Percentiles rank a stretch among this genome's conserved stretches.
Conservation (phyloP, 2,329 filamentous ascomycete species). For the Fonsecaea erecta region DNA sequence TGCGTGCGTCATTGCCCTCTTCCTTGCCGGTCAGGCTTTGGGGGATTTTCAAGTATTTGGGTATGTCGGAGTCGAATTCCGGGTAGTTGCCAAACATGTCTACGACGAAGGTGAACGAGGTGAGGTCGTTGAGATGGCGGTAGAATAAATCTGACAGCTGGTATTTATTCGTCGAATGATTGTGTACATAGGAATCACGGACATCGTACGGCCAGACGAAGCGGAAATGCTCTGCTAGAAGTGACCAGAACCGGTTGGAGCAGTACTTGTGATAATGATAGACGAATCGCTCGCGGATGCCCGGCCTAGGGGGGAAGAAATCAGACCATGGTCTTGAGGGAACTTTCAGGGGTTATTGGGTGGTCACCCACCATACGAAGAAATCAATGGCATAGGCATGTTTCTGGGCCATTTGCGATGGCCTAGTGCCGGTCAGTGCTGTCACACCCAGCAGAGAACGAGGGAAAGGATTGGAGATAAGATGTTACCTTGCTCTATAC, state of each 20-base stretch:
- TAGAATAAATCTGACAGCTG: not conserved
- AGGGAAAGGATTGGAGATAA: not conserved
- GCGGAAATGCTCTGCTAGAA: not conserved
- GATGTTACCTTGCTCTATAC: not conserved
- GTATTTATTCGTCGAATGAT: not conserved
- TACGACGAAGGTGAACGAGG: not conserved
- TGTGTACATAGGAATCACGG: constrained; percentile 4
- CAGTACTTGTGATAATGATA: constrained; percentile 4
- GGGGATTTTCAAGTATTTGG: constrained; percentile 1
- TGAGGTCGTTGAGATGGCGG: not conserved
- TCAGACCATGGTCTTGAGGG: not conserved
- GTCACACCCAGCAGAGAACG: not conserved
- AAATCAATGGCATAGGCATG: constrained; percentile 3
- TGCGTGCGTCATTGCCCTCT: not conserved
- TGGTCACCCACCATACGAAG: not conserved
- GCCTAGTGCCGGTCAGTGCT: not conserved
- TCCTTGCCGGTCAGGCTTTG: not conserved
- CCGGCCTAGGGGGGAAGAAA: not conserved
- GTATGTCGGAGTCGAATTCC: constrained; percentile 2
- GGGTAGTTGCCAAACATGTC: constrained; percentile 7
- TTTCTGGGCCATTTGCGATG: constrained; percentile 5
- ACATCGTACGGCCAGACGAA: constrained; percentile 6
- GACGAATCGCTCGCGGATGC: constrained; percentile 3
- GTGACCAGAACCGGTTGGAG: constrained; percentile 3
- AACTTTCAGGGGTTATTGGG: not conserved